Base-by-base conservation (phyloP, 2,329 filamentous ascomycete species). In the Aspergillus ochraceoroseus region DNA sequence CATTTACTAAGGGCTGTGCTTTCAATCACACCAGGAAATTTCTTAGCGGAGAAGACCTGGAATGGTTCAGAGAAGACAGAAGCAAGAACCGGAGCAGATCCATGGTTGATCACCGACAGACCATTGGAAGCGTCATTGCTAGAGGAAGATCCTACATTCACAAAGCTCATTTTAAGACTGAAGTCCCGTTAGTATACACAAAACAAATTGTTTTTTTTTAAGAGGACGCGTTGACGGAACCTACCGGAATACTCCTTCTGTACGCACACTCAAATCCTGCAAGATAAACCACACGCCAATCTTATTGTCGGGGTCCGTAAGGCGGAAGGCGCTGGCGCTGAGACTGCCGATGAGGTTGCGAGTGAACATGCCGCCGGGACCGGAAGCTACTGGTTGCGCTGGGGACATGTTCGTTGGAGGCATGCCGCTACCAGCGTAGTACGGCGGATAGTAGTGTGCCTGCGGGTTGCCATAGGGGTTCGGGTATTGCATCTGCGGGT, bases 11-110 rank as follows among this genome's bases (percentile, higher is more conserved):
- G 70, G 3, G 80, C 68, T 0, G 92, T 98, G 63, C 85, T 94
- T 62, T 96, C 90, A 43, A 94, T 95, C 1, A 98, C 92, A 27
- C 92, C 92, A 0, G 92, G 92, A 65, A 98, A 98, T 59, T 95
- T 95, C 75, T 98, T 98, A 32, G 92, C 92, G 2, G 87, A 94
- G 67, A 84, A 96, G 19, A 98, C 92, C 38, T 87, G 86, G 71
- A 98, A 96, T 2, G 81, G 76, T 3, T 94, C 85, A 32, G 86
- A 94, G 66, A 90, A 96, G 54, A 81, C 83, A 6, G 82, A 84
- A 1, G 90, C 88, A 12, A 96, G 75, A 8, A 95, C 83, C 0
- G 86, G 86, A 0, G 86, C 85, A 48, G 80, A 82, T 41, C 82
- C 83, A 25, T 77, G 82, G 62, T 88, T 92, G 45, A 94, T 70